Percentiles rank a stretch among this genome's conserved stretches.
Evolutionary conservation across 345 rosid species (phyloP).

Genomic region (Eucalyptus caleyi): DNA sequence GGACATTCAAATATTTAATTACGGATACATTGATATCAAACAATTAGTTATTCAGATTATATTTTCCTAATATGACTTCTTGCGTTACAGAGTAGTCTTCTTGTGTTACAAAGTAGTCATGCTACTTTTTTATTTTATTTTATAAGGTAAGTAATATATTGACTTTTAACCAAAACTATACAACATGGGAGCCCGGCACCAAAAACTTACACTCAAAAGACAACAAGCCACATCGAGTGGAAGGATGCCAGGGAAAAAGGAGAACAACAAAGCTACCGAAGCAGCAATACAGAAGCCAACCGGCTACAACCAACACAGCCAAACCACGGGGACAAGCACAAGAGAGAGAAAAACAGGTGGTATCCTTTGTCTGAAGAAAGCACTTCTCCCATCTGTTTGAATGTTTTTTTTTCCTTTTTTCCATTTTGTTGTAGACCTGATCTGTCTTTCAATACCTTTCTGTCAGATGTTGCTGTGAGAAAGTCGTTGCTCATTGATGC

Average conservation of each 20-base stretch:
- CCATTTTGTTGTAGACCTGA: background rate
- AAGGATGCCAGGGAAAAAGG: background rate
- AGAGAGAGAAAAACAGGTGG: too few relatives aligned
- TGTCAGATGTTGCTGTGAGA: background rate
- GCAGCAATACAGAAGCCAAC: too few relatives aligned
- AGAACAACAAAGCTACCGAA: too few relatives aligned
- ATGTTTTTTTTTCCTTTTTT: background rate
- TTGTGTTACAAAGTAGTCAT: background rate
- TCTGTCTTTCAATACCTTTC: background rate
- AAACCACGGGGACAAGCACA: too few relatives aligned
- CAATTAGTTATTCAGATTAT: background rate
- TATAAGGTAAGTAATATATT: too few relatives aligned
- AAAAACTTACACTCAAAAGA: too few relatives aligned
- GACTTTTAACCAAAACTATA: too few relatives aligned
- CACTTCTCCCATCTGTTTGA: background rate
- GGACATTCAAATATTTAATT: background rate
- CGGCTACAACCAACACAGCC: too few relatives aligned
- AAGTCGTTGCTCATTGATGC: background rate
- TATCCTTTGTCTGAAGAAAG: background rate
- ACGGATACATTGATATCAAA: background rate
- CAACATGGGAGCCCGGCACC: too few relatives aligned
- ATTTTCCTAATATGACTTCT: background rate
- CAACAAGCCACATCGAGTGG: too few relatives aligned
- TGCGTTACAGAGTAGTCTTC: background rate
- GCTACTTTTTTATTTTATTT: background rate